Evolutionary conservation across 2,329 filamentous ascomycete genomes (phyloP).

Genomic region (Microdochium bolleyi): DNA sequence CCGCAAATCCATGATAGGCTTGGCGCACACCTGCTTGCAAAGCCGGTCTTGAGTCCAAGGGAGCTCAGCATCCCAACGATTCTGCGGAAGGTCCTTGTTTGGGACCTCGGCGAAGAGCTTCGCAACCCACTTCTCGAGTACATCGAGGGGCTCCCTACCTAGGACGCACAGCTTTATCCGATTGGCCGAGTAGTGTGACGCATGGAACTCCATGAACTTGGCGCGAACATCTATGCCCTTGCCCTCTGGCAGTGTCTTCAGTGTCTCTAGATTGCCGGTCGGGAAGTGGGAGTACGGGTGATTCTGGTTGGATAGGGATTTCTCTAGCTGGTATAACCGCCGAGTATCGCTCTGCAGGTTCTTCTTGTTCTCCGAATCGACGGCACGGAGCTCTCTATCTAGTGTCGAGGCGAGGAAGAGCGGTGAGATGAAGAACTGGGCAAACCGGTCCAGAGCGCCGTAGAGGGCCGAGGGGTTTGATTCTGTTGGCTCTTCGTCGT

Average conservation of each 20-base stretch:
- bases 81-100: constrained; percentile 68
- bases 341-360: constrained; percentile 87
- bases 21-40: constrained; percentile 70
- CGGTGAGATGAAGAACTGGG: constrained; percentile 87
- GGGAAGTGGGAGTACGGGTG: constrained; percentile 91
- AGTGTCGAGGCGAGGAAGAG: constrained; percentile 79
- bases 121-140: constrained; percentile 74
- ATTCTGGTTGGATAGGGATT: constrained; percentile 76
- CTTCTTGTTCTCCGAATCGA: constrained; percentile 97
- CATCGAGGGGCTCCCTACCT: constrained; percentile 73
- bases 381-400: constrained; percentile 79
- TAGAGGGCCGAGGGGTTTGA: constrained; percentile 55
- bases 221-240: constrained; percentile 77
- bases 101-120: constrained; percentile 75
- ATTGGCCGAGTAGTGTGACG: constrained; percentile 85
- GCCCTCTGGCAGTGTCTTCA: constrained; percentile 75
- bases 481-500: constrained; percentile 46
- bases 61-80: constrained; percentile 43
- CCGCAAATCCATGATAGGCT: constrained; percentile 83
- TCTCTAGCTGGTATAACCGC: constrained; percentile 81
- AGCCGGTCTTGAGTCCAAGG: constrained; percentile 42
- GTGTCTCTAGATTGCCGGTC: constrained; percentile 78
- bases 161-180: constrained; percentile 87
- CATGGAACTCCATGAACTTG: constrained; percentile 89
- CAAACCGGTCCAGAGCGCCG: constrained; percentile 82